Conservation (phyloP, 176 grass and related monocot species). For the Hordeum marinum region DNA sequence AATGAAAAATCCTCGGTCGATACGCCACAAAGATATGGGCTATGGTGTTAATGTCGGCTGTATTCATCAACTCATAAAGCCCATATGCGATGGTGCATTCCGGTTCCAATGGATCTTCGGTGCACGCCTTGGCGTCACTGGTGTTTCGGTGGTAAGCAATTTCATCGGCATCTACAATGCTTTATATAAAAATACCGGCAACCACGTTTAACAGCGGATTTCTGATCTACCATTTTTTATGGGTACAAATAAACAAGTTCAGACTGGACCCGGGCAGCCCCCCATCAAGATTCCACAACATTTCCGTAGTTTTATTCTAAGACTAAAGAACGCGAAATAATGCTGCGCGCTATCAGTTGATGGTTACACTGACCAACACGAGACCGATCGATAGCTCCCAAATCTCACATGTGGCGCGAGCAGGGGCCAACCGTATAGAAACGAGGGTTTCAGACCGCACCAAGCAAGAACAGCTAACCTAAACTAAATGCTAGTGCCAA, state of each 20-base stretch:
- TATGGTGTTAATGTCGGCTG: too few species aligned
- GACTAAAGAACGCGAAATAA: neutral
- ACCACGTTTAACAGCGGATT: neutral
- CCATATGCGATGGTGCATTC: too few species aligned
- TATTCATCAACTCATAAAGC: too few species aligned
- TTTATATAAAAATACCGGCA: too few species aligned
- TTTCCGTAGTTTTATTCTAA: neutral
- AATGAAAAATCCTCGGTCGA: too few species aligned
- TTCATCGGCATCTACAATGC: too few species aligned
- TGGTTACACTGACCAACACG: neutral
- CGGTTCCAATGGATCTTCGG: too few species aligned
- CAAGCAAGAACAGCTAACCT: neutral
- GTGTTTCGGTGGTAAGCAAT: too few species aligned
- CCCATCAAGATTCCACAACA: neutral
- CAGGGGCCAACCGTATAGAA: slow-evolving; percentile 3
- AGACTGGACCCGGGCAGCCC: neutral
- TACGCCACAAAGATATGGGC: too few species aligned
- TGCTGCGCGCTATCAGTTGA: neutral
- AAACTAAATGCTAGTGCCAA: neutral
- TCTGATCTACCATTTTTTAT: neutral
- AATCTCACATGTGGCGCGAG: slow-evolving; percentile 20
- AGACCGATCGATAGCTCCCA: neutral
- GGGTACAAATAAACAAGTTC: neutral
- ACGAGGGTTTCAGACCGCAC: neutral
- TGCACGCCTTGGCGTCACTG: too few species aligned